Percentiles rank a stretch among this genome's conserved stretches.
Conservation (phyloP, 495 filamentous ascomycete genomes). For the Trichoderma gamsii region DNA sequence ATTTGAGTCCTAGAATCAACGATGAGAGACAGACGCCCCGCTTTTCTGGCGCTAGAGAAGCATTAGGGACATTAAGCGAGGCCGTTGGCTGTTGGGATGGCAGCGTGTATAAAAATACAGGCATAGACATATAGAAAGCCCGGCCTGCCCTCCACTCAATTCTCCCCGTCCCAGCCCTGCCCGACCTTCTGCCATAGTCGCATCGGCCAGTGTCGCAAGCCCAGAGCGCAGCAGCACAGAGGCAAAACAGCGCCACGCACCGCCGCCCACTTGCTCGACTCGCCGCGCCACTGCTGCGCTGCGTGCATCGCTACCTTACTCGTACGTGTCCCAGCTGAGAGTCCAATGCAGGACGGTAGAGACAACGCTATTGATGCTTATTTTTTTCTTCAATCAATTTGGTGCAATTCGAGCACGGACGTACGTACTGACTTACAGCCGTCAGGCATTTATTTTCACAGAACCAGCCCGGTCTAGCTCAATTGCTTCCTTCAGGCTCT, state of each 20-base stretch:
- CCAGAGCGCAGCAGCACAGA: neutral
- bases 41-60: slow-evolving; percentile 3
- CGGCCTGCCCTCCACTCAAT: slow-evolving; percentile 34
- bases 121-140: slow-evolving; percentile 36
- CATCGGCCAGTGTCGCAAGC: neutral
- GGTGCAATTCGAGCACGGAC: no score
- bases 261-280: neutral
- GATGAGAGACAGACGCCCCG: neutral
- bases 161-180: slow-evolving; percentile 27
- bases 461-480: no score
- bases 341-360: no score
- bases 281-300: neutral
- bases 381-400: no score
- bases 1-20: neutral
- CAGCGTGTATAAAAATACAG: slow-evolving; percentile 36
- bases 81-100: slow-evolving; percentile 12
- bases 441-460: no score
- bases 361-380: no score
- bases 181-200: slow-evolving; percentile 20
- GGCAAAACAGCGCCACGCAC: neutral
- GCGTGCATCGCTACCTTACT: neutral
- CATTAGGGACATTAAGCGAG: slow-evolving; percentile 15
- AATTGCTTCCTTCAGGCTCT: no score
- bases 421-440: no score
- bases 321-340: no score